Percentiles rank a stretch among this genome's conserved stretches.
phyloP scores from a whole-genome alignment of 106 monocot species.

The Chionographis japonica region DNA sequence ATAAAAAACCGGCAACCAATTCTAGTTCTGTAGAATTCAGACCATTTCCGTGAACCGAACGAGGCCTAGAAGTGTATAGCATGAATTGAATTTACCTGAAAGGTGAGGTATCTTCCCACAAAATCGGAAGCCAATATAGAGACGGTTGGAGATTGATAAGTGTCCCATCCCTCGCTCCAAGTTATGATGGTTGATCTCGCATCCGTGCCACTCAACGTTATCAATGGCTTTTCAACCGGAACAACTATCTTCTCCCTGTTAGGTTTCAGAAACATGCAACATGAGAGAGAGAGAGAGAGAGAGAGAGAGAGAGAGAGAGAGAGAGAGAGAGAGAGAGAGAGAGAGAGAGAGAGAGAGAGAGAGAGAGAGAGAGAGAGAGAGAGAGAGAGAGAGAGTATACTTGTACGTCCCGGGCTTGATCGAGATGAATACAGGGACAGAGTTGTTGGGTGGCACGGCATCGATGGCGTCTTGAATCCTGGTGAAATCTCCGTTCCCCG shows the following conservation, averaged over 20 bases:
- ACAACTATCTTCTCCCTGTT: conserved; percentile 52
- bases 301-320: too few species aligned
- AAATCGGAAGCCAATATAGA: conserved; percentile 48
- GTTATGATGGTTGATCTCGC: conserved; percentile 33
- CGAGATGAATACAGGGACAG: conserved; percentile 4
- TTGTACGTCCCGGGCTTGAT: conserved; percentile 31
- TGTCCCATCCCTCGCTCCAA: conserved; percentile 31
- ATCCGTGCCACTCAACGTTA: conserved; percentile 39
- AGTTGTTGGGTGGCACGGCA: conserved; percentile 17
- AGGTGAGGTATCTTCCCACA: conserved; percentile 45
- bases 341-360: too few species aligned
- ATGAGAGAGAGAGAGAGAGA: too few species aligned
- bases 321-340: too few species aligned
- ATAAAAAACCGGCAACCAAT: too few species aligned
- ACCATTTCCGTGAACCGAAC: neutral
- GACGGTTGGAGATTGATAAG: conserved; percentile 21
- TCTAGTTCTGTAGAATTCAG: neutral
- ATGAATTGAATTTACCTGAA: conserved; percentile 30
- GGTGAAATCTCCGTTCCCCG: conserved; percentile 22
- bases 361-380: too few species aligned
- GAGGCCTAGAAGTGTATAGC: too few species aligned
- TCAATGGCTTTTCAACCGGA: conserved; percentile 44
- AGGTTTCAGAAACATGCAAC: neutral
- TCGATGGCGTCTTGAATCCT: conserved; percentile 51
- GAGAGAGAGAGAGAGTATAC: neutral